Base-by-base conservation (phyloP, 2,329 filamentous ascomycete genomes). In the Talaromyces amestolkiae region DNA sequence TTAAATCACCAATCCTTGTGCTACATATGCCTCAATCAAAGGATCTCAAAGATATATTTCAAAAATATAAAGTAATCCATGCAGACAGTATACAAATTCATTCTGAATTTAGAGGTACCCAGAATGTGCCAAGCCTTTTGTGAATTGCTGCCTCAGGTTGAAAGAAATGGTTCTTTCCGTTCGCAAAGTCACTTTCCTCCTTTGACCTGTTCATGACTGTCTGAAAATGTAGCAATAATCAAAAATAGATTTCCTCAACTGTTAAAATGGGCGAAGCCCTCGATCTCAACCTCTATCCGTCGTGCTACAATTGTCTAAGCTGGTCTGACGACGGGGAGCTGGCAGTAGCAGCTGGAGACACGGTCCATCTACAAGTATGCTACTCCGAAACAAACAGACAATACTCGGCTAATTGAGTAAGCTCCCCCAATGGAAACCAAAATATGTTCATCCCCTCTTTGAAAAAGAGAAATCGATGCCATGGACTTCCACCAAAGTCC, bases 321-420 rank as follows among this genome's bases (percentile, higher is more conserved):
- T 89, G 86, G 85, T 88, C 86, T 7, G 74, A 79, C 45, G 85
- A 88, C 69, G 84, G 85, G 54, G 82, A 84, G 58, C 79, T 89
- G 53, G 86, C 85, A 7, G 74, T 88, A 56, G 84, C 84, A 15
- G 82, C 82, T 11, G 83, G 84, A 61, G 85, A 88, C 70, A 76
- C 80, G 67, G 80, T 87, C 19, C 80, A 85, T 49, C 76, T 88
- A 45, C 71, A 87, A 68, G 78, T 85, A 39, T 66, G 73, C 71
- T 13, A 24, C 37, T 22, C 9, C 47, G 9, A 24, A 43, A 43
- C 22, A 43, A 47, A 33, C 37, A 27, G 13, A 60, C 24, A 60
- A 47, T 31, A 22, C 1, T 8, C 49, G 22, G 9, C 19, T 45
- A 56, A 56, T 17, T 9, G 33, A n/a, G 22, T 39, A n/a, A 67